Percentiles rank a stretch among this genome's conserved stretches.
Conservation (phyloP, 2,329 filamentous ascomycete species). For the Pseudogymnoascus sp. region DNA sequence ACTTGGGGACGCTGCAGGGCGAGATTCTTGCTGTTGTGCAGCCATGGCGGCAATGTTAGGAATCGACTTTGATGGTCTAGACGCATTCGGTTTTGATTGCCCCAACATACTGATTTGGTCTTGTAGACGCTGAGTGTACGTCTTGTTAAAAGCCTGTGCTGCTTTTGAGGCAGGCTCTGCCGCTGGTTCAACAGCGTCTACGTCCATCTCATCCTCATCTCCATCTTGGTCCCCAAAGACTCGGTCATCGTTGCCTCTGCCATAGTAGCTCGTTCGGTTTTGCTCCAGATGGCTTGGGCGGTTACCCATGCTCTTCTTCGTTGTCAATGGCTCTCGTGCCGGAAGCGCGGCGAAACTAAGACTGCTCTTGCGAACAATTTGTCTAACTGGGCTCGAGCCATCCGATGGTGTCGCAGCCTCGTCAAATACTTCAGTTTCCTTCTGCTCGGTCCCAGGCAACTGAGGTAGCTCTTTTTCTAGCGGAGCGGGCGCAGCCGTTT, state of each 20-base stretch:
- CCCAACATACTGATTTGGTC: slow-evolving; percentile 78
- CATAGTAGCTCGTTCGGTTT: slow-evolving; percentile 64
- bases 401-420: slow-evolving; percentile 49
- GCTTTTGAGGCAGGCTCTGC: slow-evolving; percentile 37
- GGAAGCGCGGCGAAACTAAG: slow-evolving; percentile 90
- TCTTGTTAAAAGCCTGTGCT: slow-evolving; percentile 64
- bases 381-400: slow-evolving; percentile 64
- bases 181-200: slow-evolving; percentile 32
- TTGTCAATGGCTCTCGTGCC: slow-evolving; percentile 75
- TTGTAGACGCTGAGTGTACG: slow-evolving; percentile 86
- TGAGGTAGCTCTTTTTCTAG: not conserved
- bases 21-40: slow-evolving; percentile 16
- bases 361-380: slow-evolving; percentile 82
- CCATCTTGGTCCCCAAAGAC: slow-evolving; percentile 34
- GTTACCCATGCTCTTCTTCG: slow-evolving; percentile 70
- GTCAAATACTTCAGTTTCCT: slow-evolving; percentile 2
- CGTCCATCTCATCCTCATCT: slow-evolving; percentile 43
- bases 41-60: slow-evolving; percentile 16
- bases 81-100: slow-evolving; percentile 36
- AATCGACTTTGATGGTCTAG: slow-evolving; percentile 27
- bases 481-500: not conserved
- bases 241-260: slow-evolving; percentile 57
- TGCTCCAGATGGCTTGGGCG: slow-evolving; percentile 72
- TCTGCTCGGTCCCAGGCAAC: not conserved
- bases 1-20: slow-evolving; percentile 14